Evolutionary conservation across 345 rosid genomes (phyloP).

Genomic region (Zanthoxylum bungeanum): DNA sequence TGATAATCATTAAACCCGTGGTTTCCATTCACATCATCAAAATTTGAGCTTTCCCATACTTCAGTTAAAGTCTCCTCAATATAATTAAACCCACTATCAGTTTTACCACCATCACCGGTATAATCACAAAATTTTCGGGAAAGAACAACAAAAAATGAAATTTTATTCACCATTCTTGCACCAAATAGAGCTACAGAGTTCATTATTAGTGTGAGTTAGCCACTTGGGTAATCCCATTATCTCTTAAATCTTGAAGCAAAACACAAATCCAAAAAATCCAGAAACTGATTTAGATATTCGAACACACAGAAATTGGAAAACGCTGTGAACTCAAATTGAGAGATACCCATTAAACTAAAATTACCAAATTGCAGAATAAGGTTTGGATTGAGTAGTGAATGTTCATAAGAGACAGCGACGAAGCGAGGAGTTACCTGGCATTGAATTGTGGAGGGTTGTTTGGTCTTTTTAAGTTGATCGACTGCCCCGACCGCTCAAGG

Average conservation of each 20-base stretch:
- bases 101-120: conserved; percentile 29
- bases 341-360: conserved; percentile 23
- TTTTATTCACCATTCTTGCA: conserved; percentile 40
- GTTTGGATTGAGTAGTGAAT: not conserved
- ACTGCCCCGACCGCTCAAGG: not conserved
- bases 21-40: conserved; percentile 30
- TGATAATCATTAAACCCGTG: conserved; percentile 17
- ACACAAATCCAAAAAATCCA: conserved; percentile 18
- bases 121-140: conserved; percentile 44
- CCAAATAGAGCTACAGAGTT: conserved; percentile 40
- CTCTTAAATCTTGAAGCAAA: conserved; percentile 18
- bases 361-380: conserved; percentile 1
- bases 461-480: not conserved
- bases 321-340: conserved; percentile 2
- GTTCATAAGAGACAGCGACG: not conserved
- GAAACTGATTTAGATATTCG: not conserved
- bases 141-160: conserved; percentile 22
- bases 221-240: conserved; percentile 38
- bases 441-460: not conserved
- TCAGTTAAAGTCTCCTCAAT: conserved; percentile 58
- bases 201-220: conserved; percentile 35
- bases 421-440: conserved; percentile 15
- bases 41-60: conserved; percentile 36
- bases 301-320: conserved; percentile 1
- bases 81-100: conserved; percentile 37